These are phyloP conservation scores for Cordyceps militaris DNA, from an alignment of 2,329 filamentous ascomycete genomes.

Conservation along the genomic window DNA sequence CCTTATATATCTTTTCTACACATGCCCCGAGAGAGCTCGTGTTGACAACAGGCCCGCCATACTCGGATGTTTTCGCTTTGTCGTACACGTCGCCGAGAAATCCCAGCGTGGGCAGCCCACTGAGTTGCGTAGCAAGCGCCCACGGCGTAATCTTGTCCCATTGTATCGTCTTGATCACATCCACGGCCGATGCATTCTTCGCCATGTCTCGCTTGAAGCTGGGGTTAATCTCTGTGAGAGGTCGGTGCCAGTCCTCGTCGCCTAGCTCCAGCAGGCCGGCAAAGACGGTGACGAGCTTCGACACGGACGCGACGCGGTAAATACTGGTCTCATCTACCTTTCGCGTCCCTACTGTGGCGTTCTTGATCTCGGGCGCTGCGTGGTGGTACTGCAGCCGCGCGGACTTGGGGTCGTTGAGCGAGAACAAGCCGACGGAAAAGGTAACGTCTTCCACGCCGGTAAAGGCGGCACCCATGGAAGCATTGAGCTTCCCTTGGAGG, in stretches of 20 bases:
- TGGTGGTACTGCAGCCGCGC: conserved; percentile 4
- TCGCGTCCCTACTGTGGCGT: not conserved
- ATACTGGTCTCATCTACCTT: conserved; percentile 3
- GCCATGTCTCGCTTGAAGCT: not conserved
- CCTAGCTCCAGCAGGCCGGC: not conserved
- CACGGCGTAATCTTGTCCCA: conserved; percentile 9
- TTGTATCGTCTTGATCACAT: not conserved
- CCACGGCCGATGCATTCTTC: not conserved
- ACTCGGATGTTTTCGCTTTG: not conserved
- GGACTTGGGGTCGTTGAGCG: conserved; percentile 1
- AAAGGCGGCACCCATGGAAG: not conserved
- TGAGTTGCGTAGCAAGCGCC: conserved; percentile 7
- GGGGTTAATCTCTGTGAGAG: not conserved
- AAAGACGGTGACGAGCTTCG: conserved; percentile 3
- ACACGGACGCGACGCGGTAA: conserved; percentile 6
- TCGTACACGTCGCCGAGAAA: not conserved
- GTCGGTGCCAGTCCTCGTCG: conserved; percentile 2
- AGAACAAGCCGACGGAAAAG: conserved; percentile 7
- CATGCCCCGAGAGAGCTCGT: not conserved
- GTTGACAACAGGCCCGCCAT: not conserved
- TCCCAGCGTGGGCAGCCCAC: conserved; percentile 3
- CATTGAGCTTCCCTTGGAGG: conserved; percentile 3
- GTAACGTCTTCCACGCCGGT: not conserved
- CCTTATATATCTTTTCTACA: not conserved
- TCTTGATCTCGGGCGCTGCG: not conserved